A percentile compares a stretch with the other conserved stretches of the same genome.
Conservation (phyloP, 208 protist species). For the Crithidia expoeki region DNA sequence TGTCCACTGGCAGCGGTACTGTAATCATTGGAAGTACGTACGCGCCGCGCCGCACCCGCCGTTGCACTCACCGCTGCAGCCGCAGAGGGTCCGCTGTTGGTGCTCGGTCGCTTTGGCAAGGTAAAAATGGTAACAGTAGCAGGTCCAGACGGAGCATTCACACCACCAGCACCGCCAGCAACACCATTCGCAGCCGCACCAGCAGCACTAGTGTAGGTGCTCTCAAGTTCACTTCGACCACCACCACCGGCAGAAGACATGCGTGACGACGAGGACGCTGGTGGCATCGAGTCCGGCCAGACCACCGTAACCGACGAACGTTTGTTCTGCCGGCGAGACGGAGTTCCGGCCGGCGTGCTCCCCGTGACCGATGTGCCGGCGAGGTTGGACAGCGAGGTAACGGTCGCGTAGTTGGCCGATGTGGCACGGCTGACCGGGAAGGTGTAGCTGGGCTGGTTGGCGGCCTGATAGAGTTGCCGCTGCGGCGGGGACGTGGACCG, state of each 20-base stretch:
- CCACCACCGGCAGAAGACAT: background rate
- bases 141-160: too few relatives aligned
- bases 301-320: slow-evolving; percentile 7
- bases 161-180: too few relatives aligned
- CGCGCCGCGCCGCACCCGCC: background rate
- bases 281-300: slow-evolving; percentile 6
- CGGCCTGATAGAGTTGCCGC: slow-evolving; percentile 7
- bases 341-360: background rate
- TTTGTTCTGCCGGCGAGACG: slow-evolving; percentile 13
- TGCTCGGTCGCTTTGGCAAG: slow-evolving; percentile 8
- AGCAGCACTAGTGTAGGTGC: background rate
- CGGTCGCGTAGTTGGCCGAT: background rate
- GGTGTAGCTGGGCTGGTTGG: background rate
- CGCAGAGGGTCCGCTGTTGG: background rate
- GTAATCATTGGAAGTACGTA: background rate
- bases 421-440: background rate
- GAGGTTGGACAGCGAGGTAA: background rate
- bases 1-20: too few relatives aligned
- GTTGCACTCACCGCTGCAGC: slow-evolving; percentile 7
- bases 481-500: background rate
- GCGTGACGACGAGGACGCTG: background rate
- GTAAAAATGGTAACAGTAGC: background rate
- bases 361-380: background rate
- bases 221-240: background rate
- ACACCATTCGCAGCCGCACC: too few relatives aligned